Evolutionary conservation across 202 grass and related monocot genomes (phyloP).

Genomic region (Cymbopogon flexuosus): DNA sequence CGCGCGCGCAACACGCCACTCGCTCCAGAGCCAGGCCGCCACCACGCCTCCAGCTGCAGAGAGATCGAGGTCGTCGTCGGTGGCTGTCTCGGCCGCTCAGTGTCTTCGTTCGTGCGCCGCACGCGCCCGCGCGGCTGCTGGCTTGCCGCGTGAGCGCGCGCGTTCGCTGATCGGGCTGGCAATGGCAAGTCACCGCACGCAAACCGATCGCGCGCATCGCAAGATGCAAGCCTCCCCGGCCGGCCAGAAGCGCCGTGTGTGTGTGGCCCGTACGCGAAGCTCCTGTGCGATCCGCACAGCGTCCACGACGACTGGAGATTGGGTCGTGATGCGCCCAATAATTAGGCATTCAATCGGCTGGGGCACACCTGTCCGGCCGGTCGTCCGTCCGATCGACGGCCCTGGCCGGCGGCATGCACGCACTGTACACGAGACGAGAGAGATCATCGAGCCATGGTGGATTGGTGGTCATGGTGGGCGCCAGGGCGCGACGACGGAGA

Average conservation of each 20-base stretch:
- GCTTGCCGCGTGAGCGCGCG: neutral
- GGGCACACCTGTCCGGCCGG: constrained; percentile 28
- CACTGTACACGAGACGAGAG: neutral
- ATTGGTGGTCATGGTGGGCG: no score
- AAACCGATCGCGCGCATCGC: neutral
- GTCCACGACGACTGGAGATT: constrained; percentile 15
- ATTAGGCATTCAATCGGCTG: constrained; percentile 51
- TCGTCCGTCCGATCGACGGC: neutral
- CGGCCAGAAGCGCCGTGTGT: no score
- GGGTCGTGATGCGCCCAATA: constrained; percentile 45
- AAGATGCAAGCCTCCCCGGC: no score
- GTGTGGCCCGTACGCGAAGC: neutral
- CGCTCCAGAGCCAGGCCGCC: no score
- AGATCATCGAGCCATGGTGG: no score
- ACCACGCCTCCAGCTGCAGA: neutral
- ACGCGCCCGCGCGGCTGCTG: neutral
- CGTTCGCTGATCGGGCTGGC: neutral
- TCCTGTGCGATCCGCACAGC: constrained; percentile 16
- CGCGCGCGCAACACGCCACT: neutral
- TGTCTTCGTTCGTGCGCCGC: neutral
- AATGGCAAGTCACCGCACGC: neutral
- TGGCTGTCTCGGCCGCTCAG: neutral
- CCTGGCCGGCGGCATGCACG: neutral
- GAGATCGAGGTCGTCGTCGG: neutral
- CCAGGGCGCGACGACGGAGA: neutral